phyloP scores from a whole-genome alignment of 2,329 filamentous ascomycete genomes.

The Colletotrichum sp. region DNA sequence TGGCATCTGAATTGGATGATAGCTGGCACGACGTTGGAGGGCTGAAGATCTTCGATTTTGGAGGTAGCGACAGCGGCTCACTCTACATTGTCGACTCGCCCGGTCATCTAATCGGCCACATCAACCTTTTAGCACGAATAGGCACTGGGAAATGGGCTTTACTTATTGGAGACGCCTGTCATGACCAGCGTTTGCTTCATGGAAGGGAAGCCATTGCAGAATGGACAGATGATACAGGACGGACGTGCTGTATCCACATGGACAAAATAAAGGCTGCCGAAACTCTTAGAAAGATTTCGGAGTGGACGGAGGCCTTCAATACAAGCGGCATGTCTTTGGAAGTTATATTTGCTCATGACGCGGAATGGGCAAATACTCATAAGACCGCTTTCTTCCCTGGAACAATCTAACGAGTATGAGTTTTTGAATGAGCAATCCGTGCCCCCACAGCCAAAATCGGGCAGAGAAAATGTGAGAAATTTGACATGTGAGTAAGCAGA shows the following conservation, averaged over 20 bases:
- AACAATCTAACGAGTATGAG: background rate
- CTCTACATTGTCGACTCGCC: background rate
- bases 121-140: background rate
- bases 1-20: background rate
- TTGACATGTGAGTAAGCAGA: background rate
- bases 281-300: background rate
- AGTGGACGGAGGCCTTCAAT: background rate
- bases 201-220: background rate
- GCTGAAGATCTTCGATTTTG: background rate
- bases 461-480: too few species aligned
- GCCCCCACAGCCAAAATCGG: background rate
- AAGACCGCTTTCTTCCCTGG: background rate
- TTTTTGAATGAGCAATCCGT: background rate
- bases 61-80: background rate
- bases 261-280: background rate
- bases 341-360: background rate
- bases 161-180: background rate
- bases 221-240: background rate
- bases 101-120: background rate
- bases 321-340: background rate
- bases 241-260: background rate
- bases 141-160: background rate
- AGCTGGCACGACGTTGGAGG: background rate
- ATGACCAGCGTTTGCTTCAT: background rate
- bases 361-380: background rate